Base-by-base conservation (phyloP, 2,329 filamentous ascomycete species). In the Cladobotryum mycophilum region DNA sequence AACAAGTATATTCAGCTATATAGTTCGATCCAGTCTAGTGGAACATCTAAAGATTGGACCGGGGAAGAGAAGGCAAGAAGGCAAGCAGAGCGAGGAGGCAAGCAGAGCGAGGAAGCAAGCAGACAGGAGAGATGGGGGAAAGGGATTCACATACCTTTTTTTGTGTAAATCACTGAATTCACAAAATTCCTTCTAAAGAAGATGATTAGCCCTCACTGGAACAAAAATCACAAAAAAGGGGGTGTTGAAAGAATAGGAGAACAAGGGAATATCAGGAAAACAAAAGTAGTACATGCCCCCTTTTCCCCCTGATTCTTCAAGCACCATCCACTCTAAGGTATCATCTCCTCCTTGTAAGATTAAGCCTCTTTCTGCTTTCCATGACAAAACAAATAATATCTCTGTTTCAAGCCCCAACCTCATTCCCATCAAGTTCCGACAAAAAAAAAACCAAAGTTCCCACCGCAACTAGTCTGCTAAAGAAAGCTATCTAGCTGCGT, bases 161-260 rank as follows among this genome's bases (percentile, higher is more conserved):
- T n/a, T n/a, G n/a, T 44, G 22, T 18, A 57, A 49, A 41, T 55
- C 48, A 44, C 30, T 36, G 35, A 22, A 25, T 36, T 48, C 47
- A 52, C 52, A 51, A 50, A 44, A 48, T 48, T 50, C 54, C 48
- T 58, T 51, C 51, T 53, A 44, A 56, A 49, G 17, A 53, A 45
- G 44, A 38, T 33, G 51, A 18, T 62, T 56, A 61, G 63, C 58
- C 51, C 48, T 55, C 55, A 62, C 56, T 56, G 45, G 22, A 58
- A 48, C 54, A 52, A 51, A 51, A 55, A 55, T 61, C 56, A 51
- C 38, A 36, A 58, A 33, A 52, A 43, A 18, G 22, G 22, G 22
- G 41, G 5, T 8, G 14, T 18, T 9, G 18, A 42, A 15, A 30
- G 41, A 43, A 13, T 20, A 25, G 15, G 14, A 22, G 41, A 7